Evolutionary conservation across 768 basidiomycete genomes (phyloP).

Genomic region (Kondoa malvinella): DNA sequence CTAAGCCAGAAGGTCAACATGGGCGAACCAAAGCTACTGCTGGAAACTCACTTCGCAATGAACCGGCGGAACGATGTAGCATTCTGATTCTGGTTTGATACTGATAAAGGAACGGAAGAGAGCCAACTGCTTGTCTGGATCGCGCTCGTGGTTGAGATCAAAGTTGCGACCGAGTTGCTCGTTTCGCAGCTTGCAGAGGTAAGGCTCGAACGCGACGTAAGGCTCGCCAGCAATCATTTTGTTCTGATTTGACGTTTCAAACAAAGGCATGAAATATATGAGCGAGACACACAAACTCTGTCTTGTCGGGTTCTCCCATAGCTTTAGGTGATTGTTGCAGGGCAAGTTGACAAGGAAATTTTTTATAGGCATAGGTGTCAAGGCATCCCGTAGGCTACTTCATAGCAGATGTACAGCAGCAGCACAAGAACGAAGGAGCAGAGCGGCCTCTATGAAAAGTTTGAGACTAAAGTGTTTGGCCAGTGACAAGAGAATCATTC

Average conservation of each 20-base stretch:
- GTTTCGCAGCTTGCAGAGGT: background rate
- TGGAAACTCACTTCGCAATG: background rate
- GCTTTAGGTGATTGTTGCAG: no score
- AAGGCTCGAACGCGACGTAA: background rate
- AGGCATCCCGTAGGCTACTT: no score
- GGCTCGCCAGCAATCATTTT: background rate
- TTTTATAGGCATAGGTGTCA: no score
- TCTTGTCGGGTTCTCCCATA: no score
- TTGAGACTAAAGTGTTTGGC: no score
- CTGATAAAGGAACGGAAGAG: background rate
- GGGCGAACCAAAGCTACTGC: background rate
- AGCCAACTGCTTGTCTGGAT: background rate
- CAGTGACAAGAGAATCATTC: no score
- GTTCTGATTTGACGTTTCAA: background rate
- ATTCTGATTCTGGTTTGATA: background rate
- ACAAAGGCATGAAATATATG: background rate
- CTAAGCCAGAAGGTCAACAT: background rate
- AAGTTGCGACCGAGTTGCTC: no score
- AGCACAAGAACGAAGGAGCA: no score
- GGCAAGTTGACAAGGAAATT: no score
- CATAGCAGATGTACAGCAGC: no score
- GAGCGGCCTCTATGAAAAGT: no score
- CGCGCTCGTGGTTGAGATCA: background rate
- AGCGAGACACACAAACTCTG: background rate
- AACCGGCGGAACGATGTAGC: background rate